A percentile compares a stretch with the other conserved stretches of the same genome.
Evolutionary conservation across 2,329 filamentous ascomycete species (phyloP).

Genomic region (Aspergillus luchuensis): DNA sequence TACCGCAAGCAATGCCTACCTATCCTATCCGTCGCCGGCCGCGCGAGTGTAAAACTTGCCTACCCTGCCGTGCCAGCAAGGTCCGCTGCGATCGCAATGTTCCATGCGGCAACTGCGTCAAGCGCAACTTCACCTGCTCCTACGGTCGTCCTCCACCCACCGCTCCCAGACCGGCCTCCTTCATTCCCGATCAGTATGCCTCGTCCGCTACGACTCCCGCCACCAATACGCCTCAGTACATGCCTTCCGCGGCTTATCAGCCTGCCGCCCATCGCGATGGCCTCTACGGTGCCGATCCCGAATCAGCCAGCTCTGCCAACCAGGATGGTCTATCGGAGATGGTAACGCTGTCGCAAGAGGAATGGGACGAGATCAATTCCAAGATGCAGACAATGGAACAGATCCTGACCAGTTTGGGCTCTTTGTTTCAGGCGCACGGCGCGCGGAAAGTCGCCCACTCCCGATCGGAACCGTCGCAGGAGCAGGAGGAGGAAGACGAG

Average conservation of each 20-base stretch:
- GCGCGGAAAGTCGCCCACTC: slow-evolving; percentile 22
- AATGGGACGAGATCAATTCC: slow-evolving; percentile 40
- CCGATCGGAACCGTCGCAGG: slow-evolving; percentile 8
- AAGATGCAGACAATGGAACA: slow-evolving; percentile 41
- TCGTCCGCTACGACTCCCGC: slow-evolving; percentile 20
- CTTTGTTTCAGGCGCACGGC: slow-evolving; percentile 33
- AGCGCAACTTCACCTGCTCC: slow-evolving; percentile 44
- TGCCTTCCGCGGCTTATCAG: slow-evolving; percentile 17
- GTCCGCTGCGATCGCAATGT: slow-evolving; percentile 50
- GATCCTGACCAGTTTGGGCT: slow-evolving; percentile 35
- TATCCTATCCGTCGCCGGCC: slow-evolving; percentile 41
- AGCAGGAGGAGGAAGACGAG: slow-evolving; percentile 17
- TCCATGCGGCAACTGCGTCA: slow-evolving; percentile 45
- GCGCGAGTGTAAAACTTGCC: slow-evolving; percentile 50
- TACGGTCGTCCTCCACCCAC: slow-evolving; percentile 34
- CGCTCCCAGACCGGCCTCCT: slow-evolving; percentile 16
- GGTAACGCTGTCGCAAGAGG: slow-evolving; percentile 34
- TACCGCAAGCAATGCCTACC: slow-evolving; percentile 31
- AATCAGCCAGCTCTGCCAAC: slow-evolving; percentile 6
- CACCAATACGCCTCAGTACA: slow-evolving; percentile 17
- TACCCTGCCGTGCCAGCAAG: slow-evolving; percentile 53
- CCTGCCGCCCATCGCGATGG: slow-evolving; percentile 21
- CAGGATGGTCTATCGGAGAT: slow-evolving; percentile 29
- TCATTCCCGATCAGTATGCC: slow-evolving; percentile 15
- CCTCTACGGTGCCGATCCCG: slow-evolving; percentile 23